Conservation (phyloP, 2,329 filamentous ascomycete genomes). For the Ceratocystis lukuohia region DNA sequence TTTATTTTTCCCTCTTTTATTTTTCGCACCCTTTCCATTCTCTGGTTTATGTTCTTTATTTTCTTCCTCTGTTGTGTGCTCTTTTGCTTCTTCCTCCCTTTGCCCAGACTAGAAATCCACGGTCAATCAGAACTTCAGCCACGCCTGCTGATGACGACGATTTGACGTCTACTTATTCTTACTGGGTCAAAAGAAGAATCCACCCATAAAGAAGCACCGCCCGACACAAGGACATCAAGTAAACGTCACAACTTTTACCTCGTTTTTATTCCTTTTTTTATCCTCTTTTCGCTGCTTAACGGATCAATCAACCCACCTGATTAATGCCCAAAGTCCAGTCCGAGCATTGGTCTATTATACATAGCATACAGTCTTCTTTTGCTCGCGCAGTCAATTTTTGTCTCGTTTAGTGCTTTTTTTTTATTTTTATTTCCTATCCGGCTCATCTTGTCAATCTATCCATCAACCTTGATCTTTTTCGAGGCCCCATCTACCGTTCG, state of each 20-base stretch:
- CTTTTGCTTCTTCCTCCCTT: no score
- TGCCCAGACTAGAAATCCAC: no score
- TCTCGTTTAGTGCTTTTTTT: background rate
- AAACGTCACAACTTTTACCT: no score
- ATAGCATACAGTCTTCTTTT: background rate
- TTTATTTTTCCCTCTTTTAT: background rate
- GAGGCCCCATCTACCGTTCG: background rate
- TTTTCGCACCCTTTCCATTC: background rate
- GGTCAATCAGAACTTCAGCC: no score
- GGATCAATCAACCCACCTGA: background rate
- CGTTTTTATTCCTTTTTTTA: background rate
- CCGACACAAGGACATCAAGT: no score
- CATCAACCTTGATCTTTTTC: background rate
- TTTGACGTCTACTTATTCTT: no score
- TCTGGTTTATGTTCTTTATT: background rate
- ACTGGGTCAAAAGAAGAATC: no score
- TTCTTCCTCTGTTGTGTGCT: no score
- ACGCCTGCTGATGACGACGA: no score
- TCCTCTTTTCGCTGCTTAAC: background rate
- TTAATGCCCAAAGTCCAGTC: background rate
- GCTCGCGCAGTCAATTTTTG: background rate
- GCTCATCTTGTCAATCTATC: no score
- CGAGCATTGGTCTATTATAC: background rate
- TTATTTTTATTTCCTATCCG: background rate
- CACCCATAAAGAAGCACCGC: no score